Conservation (phyloP, 768 basidiomycete genomes). For the Asterophora parasitica region DNA sequence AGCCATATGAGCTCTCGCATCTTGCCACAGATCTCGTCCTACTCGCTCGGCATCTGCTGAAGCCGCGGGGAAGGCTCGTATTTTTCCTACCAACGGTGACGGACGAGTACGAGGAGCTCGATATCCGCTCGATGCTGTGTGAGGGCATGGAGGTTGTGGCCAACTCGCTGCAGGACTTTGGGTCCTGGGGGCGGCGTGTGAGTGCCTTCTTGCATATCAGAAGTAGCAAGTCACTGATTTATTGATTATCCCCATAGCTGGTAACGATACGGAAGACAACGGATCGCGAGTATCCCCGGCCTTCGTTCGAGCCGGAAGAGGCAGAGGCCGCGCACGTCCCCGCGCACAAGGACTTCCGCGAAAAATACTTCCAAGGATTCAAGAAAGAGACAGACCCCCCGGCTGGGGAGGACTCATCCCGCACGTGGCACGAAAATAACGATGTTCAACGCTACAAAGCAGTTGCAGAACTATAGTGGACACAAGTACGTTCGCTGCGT, state of each 20-base stretch:
- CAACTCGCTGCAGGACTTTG: slow-evolving; percentile 90
- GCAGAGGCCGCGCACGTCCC: slow-evolving; percentile 45
- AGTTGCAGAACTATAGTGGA: not conserved
- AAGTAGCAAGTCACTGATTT: not conserved
- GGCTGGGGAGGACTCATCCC: not conserved
- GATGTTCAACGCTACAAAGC: not conserved
- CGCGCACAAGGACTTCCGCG: slow-evolving; percentile 85
- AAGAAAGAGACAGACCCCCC: slow-evolving; percentile 31
- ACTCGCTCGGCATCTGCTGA: slow-evolving; percentile 78
- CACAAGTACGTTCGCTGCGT: not conserved
- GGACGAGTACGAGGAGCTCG: slow-evolving; percentile 86
- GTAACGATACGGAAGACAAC: slow-evolving; percentile 83
- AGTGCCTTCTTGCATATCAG: slow-evolving; percentile 21
- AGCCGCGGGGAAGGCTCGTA: slow-evolving; percentile 82
- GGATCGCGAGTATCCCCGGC: slow-evolving; percentile 39
- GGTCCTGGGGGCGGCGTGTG: slow-evolving; percentile 91
- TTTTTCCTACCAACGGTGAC: slow-evolving; percentile 94
- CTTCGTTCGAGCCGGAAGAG: slow-evolving; percentile 43
- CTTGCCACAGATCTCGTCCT: slow-evolving; percentile 78
- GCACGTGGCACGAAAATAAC: not conserved
- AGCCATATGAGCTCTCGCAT: slow-evolving; percentile 87
- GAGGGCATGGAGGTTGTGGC: slow-evolving; percentile 86
- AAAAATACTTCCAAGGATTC: slow-evolving; percentile 85
- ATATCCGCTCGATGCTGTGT: slow-evolving; percentile 72
- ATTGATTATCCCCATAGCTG: slow-evolving; percentile 42